Evolutionary conservation across 306 rosid species (phyloP).

Genomic region (Rosa multiflora): DNA sequence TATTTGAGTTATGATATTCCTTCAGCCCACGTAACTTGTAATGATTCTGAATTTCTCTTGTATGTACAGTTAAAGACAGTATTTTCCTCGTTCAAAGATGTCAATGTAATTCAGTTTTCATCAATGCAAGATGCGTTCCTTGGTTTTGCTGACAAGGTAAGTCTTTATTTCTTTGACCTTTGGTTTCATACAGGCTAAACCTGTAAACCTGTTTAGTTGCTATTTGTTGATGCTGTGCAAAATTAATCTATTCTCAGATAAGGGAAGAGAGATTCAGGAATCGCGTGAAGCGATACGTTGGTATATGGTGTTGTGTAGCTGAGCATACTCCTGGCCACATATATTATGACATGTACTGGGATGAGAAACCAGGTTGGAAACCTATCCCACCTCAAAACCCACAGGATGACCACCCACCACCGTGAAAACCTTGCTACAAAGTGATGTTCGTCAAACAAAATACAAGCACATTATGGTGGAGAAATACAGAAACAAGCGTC

Average conservation of each 20-base stretch:
- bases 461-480: not conserved
- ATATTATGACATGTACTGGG: slow-evolving; percentile 96
- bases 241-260: slow-evolving; percentile 39
- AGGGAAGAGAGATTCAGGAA: slow-evolving; percentile 71
- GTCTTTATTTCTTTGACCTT: slow-evolving; percentile 14
- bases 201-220: not conserved
- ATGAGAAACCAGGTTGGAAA: slow-evolving; percentile 93
- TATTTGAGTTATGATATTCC: not conserved
- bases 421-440: slow-evolving; percentile 34
- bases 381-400: slow-evolving; percentile 79
- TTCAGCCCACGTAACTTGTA: not conserved
- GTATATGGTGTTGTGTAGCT: slow-evolving; percentile 94
- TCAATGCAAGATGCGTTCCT: slow-evolving; percentile 83
- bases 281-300: slow-evolving; percentile 71
- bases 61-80: slow-evolving; percentile 57
- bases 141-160: slow-evolving; percentile 73
- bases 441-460: not conserved
- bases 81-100: slow-evolving; percentile 80
- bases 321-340: slow-evolving; percentile 82
- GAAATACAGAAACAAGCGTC: not conserved
- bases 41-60: slow-evolving; percentile 27
- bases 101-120: slow-evolving; percentile 84
- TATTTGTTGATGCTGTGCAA: slow-evolving; percentile 18
- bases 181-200: slow-evolving; percentile 1
- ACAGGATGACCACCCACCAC: slow-evolving; percentile 85